A percentile compares a stretch with the other conserved stretches of the same genome.
Evolutionary conservation across 116 monocot genomes (phyloP).

Genomic region (Trichopus zeylanicus): DNA sequence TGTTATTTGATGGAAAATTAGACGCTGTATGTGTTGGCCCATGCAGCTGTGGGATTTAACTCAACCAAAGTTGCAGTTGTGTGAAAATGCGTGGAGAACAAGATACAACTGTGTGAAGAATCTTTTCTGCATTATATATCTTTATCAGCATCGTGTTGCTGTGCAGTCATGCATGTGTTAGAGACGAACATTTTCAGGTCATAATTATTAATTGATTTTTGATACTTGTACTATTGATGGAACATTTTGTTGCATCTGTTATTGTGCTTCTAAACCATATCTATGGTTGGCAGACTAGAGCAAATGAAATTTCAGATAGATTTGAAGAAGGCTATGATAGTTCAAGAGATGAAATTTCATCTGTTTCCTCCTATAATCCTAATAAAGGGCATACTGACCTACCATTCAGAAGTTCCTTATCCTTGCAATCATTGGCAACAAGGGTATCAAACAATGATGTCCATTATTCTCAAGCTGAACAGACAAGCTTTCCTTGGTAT

Average conservation of each 20-base stretch:
- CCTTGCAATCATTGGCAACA: slow-evolving; percentile 46
- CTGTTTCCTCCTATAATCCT: slow-evolving; percentile 82
- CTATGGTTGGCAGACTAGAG: slow-evolving; percentile 45
- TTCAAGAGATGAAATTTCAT: slow-evolving; percentile 88
- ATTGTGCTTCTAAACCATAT: not conserved
- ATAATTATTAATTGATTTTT: not conserved
- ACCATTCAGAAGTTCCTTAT: slow-evolving; percentile 52
- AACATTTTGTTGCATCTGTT: not conserved
- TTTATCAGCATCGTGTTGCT: not conserved
- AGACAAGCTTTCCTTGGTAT: slow-evolving; percentile 33
- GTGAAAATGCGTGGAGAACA: not conserved
- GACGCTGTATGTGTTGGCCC: not conserved
- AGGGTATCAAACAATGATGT: slow-evolving; percentile 39
- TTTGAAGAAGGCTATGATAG: slow-evolving; percentile 93
- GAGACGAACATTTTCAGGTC: not conserved
- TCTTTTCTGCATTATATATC: not conserved
- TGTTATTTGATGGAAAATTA: not conserved
- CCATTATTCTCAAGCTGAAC: slow-evolving; percentile 26
- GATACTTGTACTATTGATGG: too few species aligned
- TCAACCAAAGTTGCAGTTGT: not conserved
- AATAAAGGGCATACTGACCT: slow-evolving; percentile 41
- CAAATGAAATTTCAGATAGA: slow-evolving; percentile 59
- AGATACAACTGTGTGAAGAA: not conserved
- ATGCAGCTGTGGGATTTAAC: not conserved
- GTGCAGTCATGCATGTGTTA: not conserved